Percentiles rank a stretch among this genome's conserved stretches.
Conservation (phyloP, 2,329 filamentous ascomycete genomes). For the Xylariaceae sp. region DNA sequence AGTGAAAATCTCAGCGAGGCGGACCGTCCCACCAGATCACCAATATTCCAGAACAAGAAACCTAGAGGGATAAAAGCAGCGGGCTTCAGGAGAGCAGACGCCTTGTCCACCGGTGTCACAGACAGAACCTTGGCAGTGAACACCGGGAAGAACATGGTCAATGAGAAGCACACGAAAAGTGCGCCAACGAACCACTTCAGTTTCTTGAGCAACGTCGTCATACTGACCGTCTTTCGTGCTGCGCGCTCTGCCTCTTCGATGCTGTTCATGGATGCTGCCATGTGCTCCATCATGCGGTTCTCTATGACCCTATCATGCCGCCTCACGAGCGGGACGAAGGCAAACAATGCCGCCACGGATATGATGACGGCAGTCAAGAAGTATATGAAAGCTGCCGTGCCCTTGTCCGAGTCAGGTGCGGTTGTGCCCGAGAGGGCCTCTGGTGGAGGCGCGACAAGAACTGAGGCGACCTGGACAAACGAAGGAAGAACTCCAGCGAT, state of each 20-base stretch:
- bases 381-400: slow-evolving; percentile 79
- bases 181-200: slow-evolving; percentile 73
- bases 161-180: slow-evolving; percentile 73
- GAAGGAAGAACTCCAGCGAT: slow-evolving; percentile 87
- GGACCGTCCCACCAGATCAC: slow-evolving; percentile 76
- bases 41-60: slow-evolving; percentile 91
- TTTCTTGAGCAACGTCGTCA: slow-evolving; percentile 68
- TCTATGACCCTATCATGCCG: slow-evolving; percentile 54
- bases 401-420: slow-evolving; percentile 29
- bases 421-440: slow-evolving; percentile 34
- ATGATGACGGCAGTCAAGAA: slow-evolving; percentile 83
- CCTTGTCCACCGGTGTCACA: slow-evolving; percentile 35
- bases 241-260: slow-evolving; percentile 51
- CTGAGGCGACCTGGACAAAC: slow-evolving; percentile 75
- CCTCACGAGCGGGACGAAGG: slow-evolving; percentile 69
- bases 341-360: slow-evolving; percentile 64
- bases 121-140: slow-evolving; percentile 70
- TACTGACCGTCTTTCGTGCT: slow-evolving; percentile 45
- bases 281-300: slow-evolving; percentile 42
- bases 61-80: slow-evolving; percentile 82
- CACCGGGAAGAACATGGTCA: slow-evolving; percentile 94
- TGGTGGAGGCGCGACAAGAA: slow-evolving; percentile 55
- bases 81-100: slow-evolving; percentile 61
- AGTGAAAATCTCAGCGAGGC: slow-evolving; percentile 53
- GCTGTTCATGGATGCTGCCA: slow-evolving; percentile 48